phyloP scores from a whole-genome alignment of 2,329 filamentous ascomycete species.

The Colletotrichum coccodes region DNA sequence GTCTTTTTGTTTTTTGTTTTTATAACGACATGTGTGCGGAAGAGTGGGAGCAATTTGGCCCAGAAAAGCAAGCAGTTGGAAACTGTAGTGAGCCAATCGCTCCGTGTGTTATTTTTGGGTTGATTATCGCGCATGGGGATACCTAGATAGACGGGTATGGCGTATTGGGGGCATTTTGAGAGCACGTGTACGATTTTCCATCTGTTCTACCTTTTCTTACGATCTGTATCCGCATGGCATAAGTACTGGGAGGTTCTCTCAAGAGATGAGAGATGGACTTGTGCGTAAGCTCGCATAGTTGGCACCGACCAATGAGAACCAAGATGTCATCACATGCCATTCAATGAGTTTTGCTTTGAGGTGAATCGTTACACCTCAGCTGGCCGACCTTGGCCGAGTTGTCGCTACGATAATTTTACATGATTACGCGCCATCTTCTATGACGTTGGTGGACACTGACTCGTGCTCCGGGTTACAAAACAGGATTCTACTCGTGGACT shows the following conservation, averaged over 20 bases:
- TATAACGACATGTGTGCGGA: background rate
- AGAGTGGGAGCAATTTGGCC: background rate
- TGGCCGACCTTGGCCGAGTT: background rate
- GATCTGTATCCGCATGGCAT: conserved; percentile 8
- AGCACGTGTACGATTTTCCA: conserved; percentile 27
- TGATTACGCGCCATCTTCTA: background rate
- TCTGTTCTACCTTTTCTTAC: background rate
- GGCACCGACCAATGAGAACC: conserved; percentile 20
- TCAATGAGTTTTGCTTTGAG: background rate
- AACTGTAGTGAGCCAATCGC: background rate
- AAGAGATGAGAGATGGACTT: background rate
- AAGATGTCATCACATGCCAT: conserved; percentile 5
- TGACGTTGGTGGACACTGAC: background rate
- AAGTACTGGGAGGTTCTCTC: background rate
- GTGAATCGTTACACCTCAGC: background rate
- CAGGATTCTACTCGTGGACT: background rate
- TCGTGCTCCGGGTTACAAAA: background rate
- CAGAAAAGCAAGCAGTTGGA: background rate
- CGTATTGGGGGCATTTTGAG: conserved; percentile 21
- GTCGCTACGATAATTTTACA: too few relatives aligned
- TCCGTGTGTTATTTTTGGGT: conserved; percentile 1
- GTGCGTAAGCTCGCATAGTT: conserved; percentile 10
- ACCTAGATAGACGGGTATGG: conserved; percentile 31
- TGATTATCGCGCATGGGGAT: background rate
- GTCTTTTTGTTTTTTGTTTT: background rate